Percentiles rank a stretch among this genome's conserved stretches.
These are phyloP conservation scores for Aureobasidium sp. DNA, from an alignment of 2,329 filamentous ascomycete genomes.

Conservation along the genomic window DNA sequence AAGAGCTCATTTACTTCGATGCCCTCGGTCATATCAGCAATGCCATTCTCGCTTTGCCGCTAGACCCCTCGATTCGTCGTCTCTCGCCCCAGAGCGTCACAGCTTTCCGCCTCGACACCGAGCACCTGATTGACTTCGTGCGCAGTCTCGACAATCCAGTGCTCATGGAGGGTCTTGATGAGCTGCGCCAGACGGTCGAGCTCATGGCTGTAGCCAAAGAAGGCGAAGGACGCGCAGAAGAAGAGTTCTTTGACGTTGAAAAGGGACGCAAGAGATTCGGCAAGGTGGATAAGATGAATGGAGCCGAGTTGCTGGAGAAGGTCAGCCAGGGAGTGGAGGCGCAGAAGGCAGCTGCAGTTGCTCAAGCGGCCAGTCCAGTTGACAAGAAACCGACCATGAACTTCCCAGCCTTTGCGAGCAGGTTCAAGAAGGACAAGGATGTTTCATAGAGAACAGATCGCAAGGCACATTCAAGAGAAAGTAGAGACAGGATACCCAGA, in stretches of 20 bases:
- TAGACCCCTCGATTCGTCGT: conserved; percentile 68
- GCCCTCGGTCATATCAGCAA: conserved; percentile 84
- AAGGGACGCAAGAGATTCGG: conserved; percentile 89
- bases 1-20: conserved; percentile 96
- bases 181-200: conserved; percentile 84
- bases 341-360: conserved; percentile 9
- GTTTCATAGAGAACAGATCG: neutral
- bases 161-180: conserved; percentile 79
- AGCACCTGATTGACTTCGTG: conserved; percentile 79
- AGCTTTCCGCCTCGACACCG: conserved; percentile 72
- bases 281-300: conserved; percentile 83
- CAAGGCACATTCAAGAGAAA: neutral
- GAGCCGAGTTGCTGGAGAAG: conserved; percentile 87
- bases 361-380: conserved; percentile 12
- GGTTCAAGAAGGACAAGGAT: conserved; percentile 12
- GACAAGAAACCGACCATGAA: conserved; percentile 13
- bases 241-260: conserved; percentile 92
- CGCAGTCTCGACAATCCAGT: conserved; percentile 72
- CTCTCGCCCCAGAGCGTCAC: conserved; percentile 83
- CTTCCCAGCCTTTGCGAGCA: conserved; percentile 14
- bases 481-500: neutral
- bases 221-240: conserved; percentile 51
- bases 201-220: conserved; percentile 62
- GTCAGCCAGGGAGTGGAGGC: conserved; percentile 21
- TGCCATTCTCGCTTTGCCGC: conserved; percentile 47